Percentiles rank a stretch among this genome's conserved stretches.
Conservation (phyloP, 176 grass and related monocot genomes). For the Triticum monococcum region DNA sequence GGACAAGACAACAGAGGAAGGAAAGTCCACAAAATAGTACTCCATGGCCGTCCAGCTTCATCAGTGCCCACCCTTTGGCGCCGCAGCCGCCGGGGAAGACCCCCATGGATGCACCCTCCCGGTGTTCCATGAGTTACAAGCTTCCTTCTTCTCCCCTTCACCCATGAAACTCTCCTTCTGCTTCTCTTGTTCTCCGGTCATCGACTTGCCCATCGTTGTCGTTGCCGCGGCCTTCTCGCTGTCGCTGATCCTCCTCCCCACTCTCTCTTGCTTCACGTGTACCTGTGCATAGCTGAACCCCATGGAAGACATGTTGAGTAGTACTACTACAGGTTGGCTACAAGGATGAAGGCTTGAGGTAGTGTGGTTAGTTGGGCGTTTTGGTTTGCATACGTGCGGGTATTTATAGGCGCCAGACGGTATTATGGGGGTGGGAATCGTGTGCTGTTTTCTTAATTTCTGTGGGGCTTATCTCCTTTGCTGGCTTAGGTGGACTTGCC, state of each 20-base stretch:
- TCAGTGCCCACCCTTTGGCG: neutral
- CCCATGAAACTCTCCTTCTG: neutral
- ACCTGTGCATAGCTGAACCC: constrained; percentile 49
- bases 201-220: neutral
- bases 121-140: neutral
- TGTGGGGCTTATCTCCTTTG: constrained; percentile 21
- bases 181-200: neutral
- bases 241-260: neutral
- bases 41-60: neutral
- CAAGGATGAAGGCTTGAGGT: neutral
- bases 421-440: neutral
- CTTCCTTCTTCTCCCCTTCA: neutral
- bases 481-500: neutral
- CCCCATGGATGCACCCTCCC: constrained; percentile 25
- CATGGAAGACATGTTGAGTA: constrained; percentile 26
- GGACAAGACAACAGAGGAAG: neutral
- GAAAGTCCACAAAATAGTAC: neutral
- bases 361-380: neutral
- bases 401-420: constrained; percentile 24
- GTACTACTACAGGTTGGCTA: neutral
- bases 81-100: neutral
- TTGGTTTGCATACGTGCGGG: neutral
- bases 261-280: constrained; percentile 27
- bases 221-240: neutral
- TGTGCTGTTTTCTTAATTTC: neutral